A percentile compares a stretch with the other conserved stretches of the same genome.
These are phyloP conservation scores for Leccinum rimulosum DNA, from an alignment of 768 basidiomycete species.

Conservation along the genomic window DNA sequence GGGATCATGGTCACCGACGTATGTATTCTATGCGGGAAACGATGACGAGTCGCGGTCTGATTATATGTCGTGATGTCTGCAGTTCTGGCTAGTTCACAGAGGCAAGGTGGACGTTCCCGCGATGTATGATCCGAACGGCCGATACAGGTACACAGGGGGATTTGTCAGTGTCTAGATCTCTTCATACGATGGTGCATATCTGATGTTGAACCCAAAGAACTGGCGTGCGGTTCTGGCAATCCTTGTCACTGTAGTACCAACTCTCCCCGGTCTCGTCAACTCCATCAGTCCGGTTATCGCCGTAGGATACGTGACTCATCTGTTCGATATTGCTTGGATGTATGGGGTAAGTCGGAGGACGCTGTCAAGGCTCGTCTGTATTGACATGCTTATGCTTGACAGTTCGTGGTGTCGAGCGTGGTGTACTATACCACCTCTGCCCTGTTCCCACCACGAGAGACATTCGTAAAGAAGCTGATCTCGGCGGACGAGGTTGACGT, in stretches of 20 bases:
- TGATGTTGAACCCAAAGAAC: slow-evolving; percentile 47
- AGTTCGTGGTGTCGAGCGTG: slow-evolving; percentile 29
- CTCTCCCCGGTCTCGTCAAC: slow-evolving; percentile 73
- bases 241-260: slow-evolving; percentile 64
- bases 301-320: slow-evolving; percentile 54
- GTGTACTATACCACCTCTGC: slow-evolving; percentile 33
- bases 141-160: slow-evolving; percentile 76
- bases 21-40: slow-evolving; percentile 24
- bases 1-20: slow-evolving; percentile 66
- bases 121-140: slow-evolving; percentile 77
- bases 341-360: slow-evolving; percentile 58
- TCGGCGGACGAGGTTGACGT: slow-evolving; percentile 24
- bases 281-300: slow-evolving; percentile 66
- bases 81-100: slow-evolving; percentile 79
- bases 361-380: not conserved
- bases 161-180: slow-evolving; percentile 42
- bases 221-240: slow-evolving; percentile 75
- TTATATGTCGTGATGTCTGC: slow-evolving; percentile 1
- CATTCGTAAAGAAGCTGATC: slow-evolving; percentile 28
- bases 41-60: not conserved
- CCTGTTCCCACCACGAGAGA: slow-evolving; percentile 29
- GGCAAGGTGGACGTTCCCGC: slow-evolving; percentile 77
- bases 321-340: slow-evolving; percentile 77
- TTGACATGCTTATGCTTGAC: not conserved
- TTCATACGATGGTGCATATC: not conserved